Conservation (phyloP, 148 eudicot species). For the Euryodendron excelsum region DNA sequence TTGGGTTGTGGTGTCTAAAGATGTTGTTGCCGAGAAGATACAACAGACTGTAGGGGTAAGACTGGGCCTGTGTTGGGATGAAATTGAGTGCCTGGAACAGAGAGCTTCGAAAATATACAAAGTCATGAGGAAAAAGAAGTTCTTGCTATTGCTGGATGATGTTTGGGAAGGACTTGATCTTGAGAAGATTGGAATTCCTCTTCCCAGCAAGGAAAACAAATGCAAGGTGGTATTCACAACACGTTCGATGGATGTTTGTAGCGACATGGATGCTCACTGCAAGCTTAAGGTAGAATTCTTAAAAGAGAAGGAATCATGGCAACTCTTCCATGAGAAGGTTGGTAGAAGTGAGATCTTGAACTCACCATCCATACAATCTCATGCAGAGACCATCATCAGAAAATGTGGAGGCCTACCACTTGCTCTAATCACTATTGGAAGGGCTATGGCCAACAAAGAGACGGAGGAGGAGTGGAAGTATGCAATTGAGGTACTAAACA, state of each 20-base stretch:
- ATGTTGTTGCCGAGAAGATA: conserved; percentile 29
- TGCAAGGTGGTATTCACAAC: conserved; percentile 47
- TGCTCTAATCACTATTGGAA: conserved; percentile 43
- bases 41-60: conserved; percentile 30
- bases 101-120: conserved; percentile 21
- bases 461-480: conserved; percentile 42
- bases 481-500: conserved; percentile 32
- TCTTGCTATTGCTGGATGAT: conserved; percentile 48
- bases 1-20: conserved; percentile 43
- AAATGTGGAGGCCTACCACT: conserved; percentile 52
- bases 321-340: conserved; percentile 34
- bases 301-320: conserved; percentile 37
- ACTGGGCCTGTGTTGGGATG: conserved; percentile 35
- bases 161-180: conserved; percentile 45
- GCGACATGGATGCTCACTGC: conserved; percentile 46
- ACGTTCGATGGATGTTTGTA: conserved; percentile 39
- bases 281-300: conserved; percentile 41
- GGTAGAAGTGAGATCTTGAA: conserved; percentile 14
- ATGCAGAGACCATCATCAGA: conserved; percentile 29
- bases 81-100: conserved; percentile 19
- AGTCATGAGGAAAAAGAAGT: conserved; percentile 38
- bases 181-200: conserved; percentile 41
- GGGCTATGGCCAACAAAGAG: conserved; percentile 47
- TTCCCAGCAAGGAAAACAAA: conserved; percentile 29
- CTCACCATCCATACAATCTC: conserved; percentile 13